These are phyloP conservation scores for Trametes hirsuta DNA, from an alignment of 1,284 basidiomycete species.

Conservation along the genomic window DNA sequence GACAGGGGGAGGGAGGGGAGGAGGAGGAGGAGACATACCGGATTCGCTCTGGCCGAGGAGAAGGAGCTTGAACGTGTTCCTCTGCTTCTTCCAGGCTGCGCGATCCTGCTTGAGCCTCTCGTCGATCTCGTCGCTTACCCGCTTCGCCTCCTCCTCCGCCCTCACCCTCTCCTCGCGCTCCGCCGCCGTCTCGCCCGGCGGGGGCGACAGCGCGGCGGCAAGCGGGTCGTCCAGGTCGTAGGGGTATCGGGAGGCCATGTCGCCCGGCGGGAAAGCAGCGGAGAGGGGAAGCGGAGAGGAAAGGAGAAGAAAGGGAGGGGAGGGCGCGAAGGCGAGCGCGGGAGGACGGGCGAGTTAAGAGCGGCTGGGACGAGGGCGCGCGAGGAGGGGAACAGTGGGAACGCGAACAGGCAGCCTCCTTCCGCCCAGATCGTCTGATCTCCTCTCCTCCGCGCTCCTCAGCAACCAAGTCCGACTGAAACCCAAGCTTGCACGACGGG, in stretches of 20 bases:
- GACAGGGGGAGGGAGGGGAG: background rate
- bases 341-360: too few relatives aligned
- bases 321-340: too few relatives aligned
- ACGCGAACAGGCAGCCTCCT: too few relatives aligned
- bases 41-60: slow-evolving; percentile 68
- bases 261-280: too few relatives aligned
- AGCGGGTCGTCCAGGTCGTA: slow-evolving; percentile 33
- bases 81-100: slow-evolving; percentile 46
- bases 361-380: too few relatives aligned
- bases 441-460: too few relatives aligned
- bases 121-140: slow-evolving; percentile 59
- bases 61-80: slow-evolving; percentile 53
- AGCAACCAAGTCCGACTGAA: too few relatives aligned
- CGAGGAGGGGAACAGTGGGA: too few relatives aligned
- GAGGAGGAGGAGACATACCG: slow-evolving; percentile 42
- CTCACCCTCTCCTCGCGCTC: slow-evolving; percentile 40
- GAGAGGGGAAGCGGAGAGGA: too few relatives aligned
- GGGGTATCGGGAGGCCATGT: background rate
- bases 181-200: slow-evolving; percentile 30
- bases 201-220: slow-evolving; percentile 31
- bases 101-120: slow-evolving; percentile 54
- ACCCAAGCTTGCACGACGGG: too few relatives aligned
- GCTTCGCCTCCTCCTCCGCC: slow-evolving; percentile 54
- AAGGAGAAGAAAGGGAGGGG: too few relatives aligned
- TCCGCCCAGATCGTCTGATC: too few relatives aligned